Conservation (phyloP, 2,329 filamentous ascomycete species). For the Hypoxylon sp. region DNA sequence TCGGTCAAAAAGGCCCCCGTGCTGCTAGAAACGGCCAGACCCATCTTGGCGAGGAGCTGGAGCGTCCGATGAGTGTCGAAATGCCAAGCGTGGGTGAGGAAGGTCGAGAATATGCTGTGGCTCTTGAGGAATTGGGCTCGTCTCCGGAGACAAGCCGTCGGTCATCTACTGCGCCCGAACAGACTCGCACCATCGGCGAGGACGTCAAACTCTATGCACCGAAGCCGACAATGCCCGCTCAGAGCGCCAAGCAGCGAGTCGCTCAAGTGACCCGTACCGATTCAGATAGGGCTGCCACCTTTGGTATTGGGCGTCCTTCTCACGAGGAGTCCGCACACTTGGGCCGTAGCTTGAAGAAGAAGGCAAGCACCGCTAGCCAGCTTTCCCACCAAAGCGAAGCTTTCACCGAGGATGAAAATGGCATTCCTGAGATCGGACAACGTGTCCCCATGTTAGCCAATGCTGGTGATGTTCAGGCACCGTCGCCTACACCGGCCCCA, state of each 20-base stretch:
- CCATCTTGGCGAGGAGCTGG: constrained; percentile 59
- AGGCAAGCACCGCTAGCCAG: constrained; percentile 68
- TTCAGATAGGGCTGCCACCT: constrained; percentile 86
- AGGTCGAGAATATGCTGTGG: constrained; percentile 84
- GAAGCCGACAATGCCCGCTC: constrained; percentile 84
- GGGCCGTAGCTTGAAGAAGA: constrained; percentile 70
- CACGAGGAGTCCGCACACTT: constrained; percentile 66
- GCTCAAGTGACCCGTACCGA: constrained; percentile 90
- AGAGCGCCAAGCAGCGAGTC: constrained; percentile 86
- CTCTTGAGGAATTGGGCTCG: constrained; percentile 61
- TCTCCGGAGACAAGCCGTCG: constrained; percentile 56
- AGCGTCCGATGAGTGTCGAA: constrained; percentile 80
- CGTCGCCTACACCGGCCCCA: constrained; percentile 81
- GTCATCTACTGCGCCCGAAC: constrained; percentile 68
- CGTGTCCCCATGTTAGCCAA: constrained; percentile 94
- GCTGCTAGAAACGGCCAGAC: constrained; percentile 54
- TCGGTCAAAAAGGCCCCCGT: constrained; percentile 61
- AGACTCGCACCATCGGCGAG: constrained; percentile 82
- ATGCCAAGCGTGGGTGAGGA: constrained; percentile 91
- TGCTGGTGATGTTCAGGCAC: constrained; percentile 95
- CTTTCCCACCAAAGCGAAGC: constrained; percentile 63
- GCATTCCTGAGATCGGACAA: constrained; percentile 91
- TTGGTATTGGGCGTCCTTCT: constrained; percentile 80
- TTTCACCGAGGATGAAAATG: constrained; percentile 79
- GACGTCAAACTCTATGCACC: constrained; percentile 91